These are phyloP conservation scores for Morella rubra DNA, from an alignment of 306 rosid species.

Conservation along the genomic window DNA sequence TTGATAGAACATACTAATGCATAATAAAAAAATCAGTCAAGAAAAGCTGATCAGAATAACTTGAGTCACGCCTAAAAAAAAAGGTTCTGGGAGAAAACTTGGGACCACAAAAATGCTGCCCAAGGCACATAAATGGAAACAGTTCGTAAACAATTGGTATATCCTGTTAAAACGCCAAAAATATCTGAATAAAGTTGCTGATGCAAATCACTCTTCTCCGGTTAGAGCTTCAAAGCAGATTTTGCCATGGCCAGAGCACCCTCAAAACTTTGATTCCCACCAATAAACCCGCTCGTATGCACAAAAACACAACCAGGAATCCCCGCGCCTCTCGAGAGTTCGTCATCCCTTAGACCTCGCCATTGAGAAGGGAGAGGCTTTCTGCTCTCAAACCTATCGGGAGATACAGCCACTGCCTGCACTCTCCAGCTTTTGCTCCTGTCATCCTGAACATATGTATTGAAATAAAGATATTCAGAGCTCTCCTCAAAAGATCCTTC, in stretches of 20 bases:
- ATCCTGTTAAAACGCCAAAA: background rate
- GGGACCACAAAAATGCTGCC: background rate
- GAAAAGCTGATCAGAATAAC: background rate
- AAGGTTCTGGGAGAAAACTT: background rate
- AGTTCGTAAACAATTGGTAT: background rate
- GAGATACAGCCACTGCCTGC: slow-evolving; percentile 74
- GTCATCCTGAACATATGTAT: slow-evolving; percentile 56
- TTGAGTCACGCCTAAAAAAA: no score
- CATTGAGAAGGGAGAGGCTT: slow-evolving; percentile 65
- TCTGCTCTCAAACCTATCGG: slow-evolving; percentile 82
- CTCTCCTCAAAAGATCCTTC: background rate
- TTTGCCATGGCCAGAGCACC: slow-evolving; percentile 89
- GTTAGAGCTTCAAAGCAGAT: slow-evolving; percentile 62
- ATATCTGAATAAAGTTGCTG: background rate
- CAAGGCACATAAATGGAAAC: background rate
- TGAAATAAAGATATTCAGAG: slow-evolving; percentile 5
- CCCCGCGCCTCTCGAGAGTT: slow-evolving; percentile 57
- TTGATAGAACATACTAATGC: background rate
- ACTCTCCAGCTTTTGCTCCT: slow-evolving; percentile 85
- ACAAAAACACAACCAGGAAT: slow-evolving; percentile 79
- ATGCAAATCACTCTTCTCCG: background rate
- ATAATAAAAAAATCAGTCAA: background rate
- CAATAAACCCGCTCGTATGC: slow-evolving; percentile 89
- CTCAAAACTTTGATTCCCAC: slow-evolving; percentile 65
- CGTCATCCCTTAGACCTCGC: slow-evolving; percentile 81